Conservation (phyloP, 139 green algal species). For the Asterochloris erici region DNA sequence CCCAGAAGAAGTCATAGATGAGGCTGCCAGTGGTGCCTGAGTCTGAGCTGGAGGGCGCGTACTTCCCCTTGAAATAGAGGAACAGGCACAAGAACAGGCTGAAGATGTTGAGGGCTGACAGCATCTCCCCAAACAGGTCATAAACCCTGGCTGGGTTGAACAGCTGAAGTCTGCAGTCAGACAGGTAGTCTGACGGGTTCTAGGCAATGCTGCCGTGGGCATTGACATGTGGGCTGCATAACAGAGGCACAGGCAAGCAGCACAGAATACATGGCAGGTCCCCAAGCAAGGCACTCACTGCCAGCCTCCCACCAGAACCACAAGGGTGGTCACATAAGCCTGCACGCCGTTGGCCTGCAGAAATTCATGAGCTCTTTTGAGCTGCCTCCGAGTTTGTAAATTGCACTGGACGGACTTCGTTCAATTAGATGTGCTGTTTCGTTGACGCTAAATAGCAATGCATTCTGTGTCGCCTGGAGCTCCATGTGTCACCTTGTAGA, state of each 20-base stretch:
- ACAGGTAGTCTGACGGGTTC: not conserved
- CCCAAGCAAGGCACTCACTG: conserved; percentile 10
- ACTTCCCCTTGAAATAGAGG: conserved; percentile 59
- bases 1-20: conserved; percentile 79
- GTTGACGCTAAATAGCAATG: not conserved
- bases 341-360: conserved; percentile 55
- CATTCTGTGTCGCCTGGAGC: not conserved
- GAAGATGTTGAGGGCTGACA: conserved; percentile 58
- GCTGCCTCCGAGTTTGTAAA: not conserved
- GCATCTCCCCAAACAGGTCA: conserved; percentile 62
- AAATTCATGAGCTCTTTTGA: not conserved
- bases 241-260: not conserved
- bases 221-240: not conserved
- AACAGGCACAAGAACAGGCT: conserved; percentile 57
- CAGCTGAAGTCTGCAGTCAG: conserved; percentile 13
- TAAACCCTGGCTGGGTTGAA: conserved; percentile 63
- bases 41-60: conserved; percentile 43
- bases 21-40: conserved; percentile 56
- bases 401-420: not conserved
- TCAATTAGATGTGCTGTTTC: not conserved
- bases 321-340: conserved; percentile 37
- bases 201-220: not conserved
- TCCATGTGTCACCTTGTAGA: conserved; percentile 52
- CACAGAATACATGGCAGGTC: not conserved
- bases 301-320: conserved; percentile 34